phyloP scores from a whole-genome alignment of 352 stramenopile genomes.

The Thalassiosira exigua region DNA sequence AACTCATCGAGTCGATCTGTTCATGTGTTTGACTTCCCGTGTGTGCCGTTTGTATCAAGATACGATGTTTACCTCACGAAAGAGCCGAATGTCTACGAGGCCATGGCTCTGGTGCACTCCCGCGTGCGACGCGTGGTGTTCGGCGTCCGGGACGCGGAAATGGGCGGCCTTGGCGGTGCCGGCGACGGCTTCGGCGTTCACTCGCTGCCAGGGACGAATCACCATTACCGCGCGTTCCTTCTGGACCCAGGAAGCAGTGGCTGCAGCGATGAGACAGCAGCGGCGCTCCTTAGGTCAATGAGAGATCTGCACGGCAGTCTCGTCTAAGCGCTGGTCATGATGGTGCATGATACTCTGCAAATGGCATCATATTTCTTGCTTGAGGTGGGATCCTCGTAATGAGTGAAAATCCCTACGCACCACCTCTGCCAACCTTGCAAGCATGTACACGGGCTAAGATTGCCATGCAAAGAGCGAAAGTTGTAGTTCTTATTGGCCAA shows the following conservation, averaged over 20 bases:
- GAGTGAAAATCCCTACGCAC: no score
- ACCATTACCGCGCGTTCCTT: conserved; percentile 75
- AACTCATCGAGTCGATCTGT: background rate
- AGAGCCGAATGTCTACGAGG: conserved; percentile 77
- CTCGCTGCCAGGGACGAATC: conserved; percentile 76
- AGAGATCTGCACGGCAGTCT: background rate
- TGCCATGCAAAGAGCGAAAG: no score
- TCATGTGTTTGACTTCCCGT: background rate
- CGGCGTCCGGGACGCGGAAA: conserved; percentile 38
- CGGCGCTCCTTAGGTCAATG: background rate
- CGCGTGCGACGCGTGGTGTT: conserved; percentile 71
- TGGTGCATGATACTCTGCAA: no score
- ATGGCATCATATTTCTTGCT: no score
- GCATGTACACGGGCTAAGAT: no score
- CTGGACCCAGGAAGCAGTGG: conserved; percentile 1
- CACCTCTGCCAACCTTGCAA: no score
- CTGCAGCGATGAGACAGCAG: background rate
- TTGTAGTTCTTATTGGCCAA: no score
- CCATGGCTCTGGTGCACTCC: conserved; percentile 78
- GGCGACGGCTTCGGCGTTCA: conserved; percentile 49
- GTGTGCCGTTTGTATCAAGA: conserved; percentile 2
- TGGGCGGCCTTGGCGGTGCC: conserved; percentile 35
- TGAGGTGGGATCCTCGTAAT: no score
- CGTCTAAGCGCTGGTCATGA: no score
- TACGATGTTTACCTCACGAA: conserved; percentile 76